A percentile compares a stretch with the other conserved stretches of the same genome.
Evolutionary conservation across 345 rosid genomes (phyloP).

Genomic region (Leavenworthia alabamica): DNA sequence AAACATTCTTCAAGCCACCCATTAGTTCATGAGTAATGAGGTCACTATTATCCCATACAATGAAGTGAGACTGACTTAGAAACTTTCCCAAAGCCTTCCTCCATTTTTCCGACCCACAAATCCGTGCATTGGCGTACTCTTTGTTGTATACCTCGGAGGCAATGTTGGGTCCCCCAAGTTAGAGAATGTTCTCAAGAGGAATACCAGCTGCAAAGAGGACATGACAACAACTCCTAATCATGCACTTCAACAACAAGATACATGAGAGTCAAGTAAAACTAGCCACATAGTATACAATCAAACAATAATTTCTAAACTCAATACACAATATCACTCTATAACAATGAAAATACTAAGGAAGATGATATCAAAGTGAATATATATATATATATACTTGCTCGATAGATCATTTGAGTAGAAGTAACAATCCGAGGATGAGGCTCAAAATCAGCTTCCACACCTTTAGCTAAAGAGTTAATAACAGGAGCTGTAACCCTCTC

Average conservation of each 20-base stretch:
- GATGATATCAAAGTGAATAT: not conserved
- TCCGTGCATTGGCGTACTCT: conserved; percentile 96
- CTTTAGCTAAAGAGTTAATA: conserved; percentile 81
- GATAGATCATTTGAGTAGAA: conserved; percentile 83
- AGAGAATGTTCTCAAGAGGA: conserved; percentile 75
- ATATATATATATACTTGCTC: conserved; percentile 87
- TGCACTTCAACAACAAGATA: not conserved
- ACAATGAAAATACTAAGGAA: not conserved
- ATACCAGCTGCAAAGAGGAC: conserved; percentile 19
- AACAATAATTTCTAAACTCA: not conserved
- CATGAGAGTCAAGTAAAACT: not conserved
- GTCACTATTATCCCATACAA: conserved; percentile 96
- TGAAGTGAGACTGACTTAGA: conserved; percentile 84
- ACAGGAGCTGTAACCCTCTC: conserved; percentile 74
- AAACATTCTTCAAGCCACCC: conserved; percentile 98
- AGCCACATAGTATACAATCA: not conserved
- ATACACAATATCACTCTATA: not conserved
- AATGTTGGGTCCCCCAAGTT: conserved; percentile 99
- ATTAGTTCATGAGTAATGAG: conserved; percentile 97
- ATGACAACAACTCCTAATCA: not conserved
- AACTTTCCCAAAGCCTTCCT: conserved; percentile 89
- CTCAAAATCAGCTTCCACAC: conserved; percentile 81
- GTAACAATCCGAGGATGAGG: conserved; percentile 79
- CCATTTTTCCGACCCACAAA: conserved; percentile 95
- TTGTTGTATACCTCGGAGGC: conserved; percentile 90